These are phyloP conservation scores for Sordaria brevicollis DNA, from an alignment of 495 filamentous ascomycete species.

Conservation along the genomic window DNA sequence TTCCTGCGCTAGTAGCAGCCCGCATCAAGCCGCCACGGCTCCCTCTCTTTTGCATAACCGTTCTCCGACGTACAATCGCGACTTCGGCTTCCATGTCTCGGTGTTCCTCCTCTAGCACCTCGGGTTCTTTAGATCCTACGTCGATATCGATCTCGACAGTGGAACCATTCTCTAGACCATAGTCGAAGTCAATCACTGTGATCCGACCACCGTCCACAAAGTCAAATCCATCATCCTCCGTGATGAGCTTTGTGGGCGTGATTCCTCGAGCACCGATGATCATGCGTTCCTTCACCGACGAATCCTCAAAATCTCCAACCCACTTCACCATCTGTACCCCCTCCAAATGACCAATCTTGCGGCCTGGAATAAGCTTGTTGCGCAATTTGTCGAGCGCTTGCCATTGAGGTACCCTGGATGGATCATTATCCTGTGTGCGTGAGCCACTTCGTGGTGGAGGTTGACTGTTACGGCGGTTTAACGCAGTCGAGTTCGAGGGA, in stretches of 20 bases:
- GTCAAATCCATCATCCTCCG: constrained; percentile 62
- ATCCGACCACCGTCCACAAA: constrained; percentile 76
- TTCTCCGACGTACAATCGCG: constrained; percentile 67
- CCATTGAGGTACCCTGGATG: constrained; percentile 49
- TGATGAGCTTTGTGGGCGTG: constrained; percentile 43
- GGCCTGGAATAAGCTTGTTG: constrained; percentile 53
- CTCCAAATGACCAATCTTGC: constrained; percentile 43
- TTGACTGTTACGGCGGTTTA: constrained; percentile 32
- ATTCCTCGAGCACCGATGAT: constrained; percentile 70
- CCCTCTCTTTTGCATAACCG: constrained; percentile 47
- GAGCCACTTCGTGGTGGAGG: constrained; percentile 24
- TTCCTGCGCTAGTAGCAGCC: constrained; percentile 17
- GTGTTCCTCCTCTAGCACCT: constrained; percentile 62
- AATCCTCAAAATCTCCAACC: constrained; percentile 40
- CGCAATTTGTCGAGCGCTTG: constrained; percentile 56
- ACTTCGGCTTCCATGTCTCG: constrained; percentile 74
- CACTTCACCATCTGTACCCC: constrained; percentile 52
- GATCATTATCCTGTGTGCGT: constrained; percentile 26
- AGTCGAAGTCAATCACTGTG: constrained; percentile 67
- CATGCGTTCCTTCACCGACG: constrained; percentile 47
- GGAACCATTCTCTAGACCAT: constrained; percentile 44
- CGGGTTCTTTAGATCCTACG: constrained; percentile 58
- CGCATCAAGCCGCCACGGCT: constrained; percentile 28
- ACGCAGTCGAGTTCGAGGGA: constrained; percentile 11
- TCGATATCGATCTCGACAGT: constrained; percentile 55